A percentile compares a stretch with the other conserved stretches of the same genome.
Conservation (phyloP, 2,329 filamentous ascomycete species). For the Exophiala spinifera region DNA sequence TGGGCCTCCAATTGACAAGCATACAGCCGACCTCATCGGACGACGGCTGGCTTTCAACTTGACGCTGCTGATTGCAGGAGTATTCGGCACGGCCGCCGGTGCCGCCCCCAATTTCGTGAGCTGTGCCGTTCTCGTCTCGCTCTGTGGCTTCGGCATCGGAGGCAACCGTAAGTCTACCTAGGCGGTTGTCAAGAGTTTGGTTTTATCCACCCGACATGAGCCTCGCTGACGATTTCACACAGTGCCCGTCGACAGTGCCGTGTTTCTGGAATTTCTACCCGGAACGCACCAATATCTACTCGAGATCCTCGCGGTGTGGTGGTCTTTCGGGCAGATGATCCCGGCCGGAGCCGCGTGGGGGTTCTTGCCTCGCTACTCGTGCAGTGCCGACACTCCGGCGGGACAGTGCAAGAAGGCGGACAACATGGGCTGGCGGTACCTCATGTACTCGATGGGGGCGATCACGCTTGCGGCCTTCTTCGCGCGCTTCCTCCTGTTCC, state of each 20-base stretch:
- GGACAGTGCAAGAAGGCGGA: constrained; percentile 44
- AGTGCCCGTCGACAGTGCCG: constrained; percentile 39
- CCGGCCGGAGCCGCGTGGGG: constrained; percentile 18
- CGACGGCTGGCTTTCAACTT: constrained; percentile 58
- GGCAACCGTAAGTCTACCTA: constrained; percentile 25
- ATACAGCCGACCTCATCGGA: constrained; percentile 49
- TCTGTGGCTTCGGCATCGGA: constrained; percentile 44
- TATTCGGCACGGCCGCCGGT: constrained; percentile 48
- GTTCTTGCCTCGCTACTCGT: constrained; percentile 17
- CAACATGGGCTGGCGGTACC: constrained; percentile 78
- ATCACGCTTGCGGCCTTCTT: constrained; percentile 75
- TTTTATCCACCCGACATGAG: too few relatives aligned
- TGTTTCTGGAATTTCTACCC: constrained; percentile 54
- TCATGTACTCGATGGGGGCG: constrained; percentile 65
- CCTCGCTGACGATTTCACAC: too few relatives aligned
- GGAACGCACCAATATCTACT: constrained; percentile 53
- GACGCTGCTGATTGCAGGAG: constrained; percentile 52
- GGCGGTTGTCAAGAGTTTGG: too few relatives aligned
- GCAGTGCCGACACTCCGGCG: constrained; percentile 11
- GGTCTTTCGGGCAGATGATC: constrained; percentile 19
- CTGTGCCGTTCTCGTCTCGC: constrained; percentile 54
- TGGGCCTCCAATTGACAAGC: constrained; percentile 29
- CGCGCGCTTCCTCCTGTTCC: constrained; percentile 76
- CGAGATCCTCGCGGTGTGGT: constrained; percentile 56
- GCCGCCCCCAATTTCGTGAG: constrained; percentile 39